Percentiles rank a stretch among this genome's conserved stretches.
These are phyloP conservation scores for Solanum piurae DNA, from an alignment of 257 asterid species.

Conservation along the genomic window DNA sequence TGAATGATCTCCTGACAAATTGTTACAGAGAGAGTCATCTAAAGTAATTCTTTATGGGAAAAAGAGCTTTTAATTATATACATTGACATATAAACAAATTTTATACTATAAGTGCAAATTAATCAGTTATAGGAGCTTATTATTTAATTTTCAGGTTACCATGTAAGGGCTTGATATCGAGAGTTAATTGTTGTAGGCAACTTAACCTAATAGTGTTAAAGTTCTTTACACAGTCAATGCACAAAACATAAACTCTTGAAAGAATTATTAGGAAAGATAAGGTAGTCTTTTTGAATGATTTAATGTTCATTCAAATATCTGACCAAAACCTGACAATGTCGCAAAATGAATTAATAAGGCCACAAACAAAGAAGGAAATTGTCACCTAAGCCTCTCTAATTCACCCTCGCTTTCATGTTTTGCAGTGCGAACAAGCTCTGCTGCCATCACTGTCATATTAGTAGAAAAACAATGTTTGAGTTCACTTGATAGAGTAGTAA, in stretches of 20 bases:
- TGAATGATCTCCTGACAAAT: neutral
- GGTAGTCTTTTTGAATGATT: neutral
- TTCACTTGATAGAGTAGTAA: neutral
- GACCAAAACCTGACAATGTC: neutral
- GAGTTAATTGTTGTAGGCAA: neutral
- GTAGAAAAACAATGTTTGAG: neutral
- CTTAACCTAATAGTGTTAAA: neutral
- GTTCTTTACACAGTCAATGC: neutral
- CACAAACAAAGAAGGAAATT: neutral
- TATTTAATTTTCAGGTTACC: neutral
- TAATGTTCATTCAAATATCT: neutral
- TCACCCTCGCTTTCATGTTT: slow-evolving; percentile 48
- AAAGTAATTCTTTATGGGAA: neutral
- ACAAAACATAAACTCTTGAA: neutral
- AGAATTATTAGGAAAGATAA: neutral
- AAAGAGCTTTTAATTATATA: neutral
- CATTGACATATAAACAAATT: neutral
- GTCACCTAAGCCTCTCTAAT: slow-evolving; percentile 78
- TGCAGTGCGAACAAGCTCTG: slow-evolving; percentile 82
- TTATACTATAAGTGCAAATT: neutral
- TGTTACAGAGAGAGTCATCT: neutral
- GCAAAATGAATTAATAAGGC: neutral
- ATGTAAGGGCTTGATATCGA: neutral
- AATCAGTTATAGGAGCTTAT: neutral
- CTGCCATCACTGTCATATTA: slow-evolving; percentile 81